Evolutionary conservation across 2,329 filamentous ascomycete species (phyloP), one percentile per base, ranked within the genome.

Genomic region (Huntiella moniliformis): DNA sequence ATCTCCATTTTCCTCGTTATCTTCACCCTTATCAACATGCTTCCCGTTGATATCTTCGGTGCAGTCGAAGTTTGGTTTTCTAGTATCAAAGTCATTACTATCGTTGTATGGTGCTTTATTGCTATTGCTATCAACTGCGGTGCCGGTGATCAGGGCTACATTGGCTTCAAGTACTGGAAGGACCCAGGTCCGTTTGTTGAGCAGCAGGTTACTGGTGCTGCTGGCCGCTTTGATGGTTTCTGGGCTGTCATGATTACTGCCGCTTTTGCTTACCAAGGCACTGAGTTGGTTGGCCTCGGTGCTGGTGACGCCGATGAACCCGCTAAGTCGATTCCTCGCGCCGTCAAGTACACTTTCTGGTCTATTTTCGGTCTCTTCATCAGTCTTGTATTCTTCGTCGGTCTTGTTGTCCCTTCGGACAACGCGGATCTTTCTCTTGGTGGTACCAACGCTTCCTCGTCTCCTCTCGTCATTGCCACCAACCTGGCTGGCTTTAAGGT

Each of bases 41-140:
- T 86, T 33, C 79, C 80, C 2, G 74, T 87, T 38, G 70, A 71
- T 43, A 74, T 75, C 52, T 87, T 83, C 53, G 82, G 81, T 35
- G 79, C 87, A 56, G 65, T 83, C 22, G 83, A 88, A 58, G 83
- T 86, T 61, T 85, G 77, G 71, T 76, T 87, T 53, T 77, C 79
- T 4, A 73, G 68, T 48, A 74, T 88, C 65, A 88, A 88, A 60
- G 79, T 87, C 47, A 54, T 85, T 42, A 82, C 80, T 22, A 73
- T 86, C 35, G 45, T 82, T 38, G 80, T 80, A 37, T 83, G 86
- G 63, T 70, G 83, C 64, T 77, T 87, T 56, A 82, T 86, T 54
- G 74, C 70, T 52, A 79, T 85, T 53, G 81, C 77, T 59, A 70
- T 86, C 61, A 77, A 83, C 56, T 79, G 78, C 3, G 82, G 81